Evolutionary conservation across 768 basidiomycete species (phyloP).

Genomic region (Multifurca ochricompacta): DNA sequence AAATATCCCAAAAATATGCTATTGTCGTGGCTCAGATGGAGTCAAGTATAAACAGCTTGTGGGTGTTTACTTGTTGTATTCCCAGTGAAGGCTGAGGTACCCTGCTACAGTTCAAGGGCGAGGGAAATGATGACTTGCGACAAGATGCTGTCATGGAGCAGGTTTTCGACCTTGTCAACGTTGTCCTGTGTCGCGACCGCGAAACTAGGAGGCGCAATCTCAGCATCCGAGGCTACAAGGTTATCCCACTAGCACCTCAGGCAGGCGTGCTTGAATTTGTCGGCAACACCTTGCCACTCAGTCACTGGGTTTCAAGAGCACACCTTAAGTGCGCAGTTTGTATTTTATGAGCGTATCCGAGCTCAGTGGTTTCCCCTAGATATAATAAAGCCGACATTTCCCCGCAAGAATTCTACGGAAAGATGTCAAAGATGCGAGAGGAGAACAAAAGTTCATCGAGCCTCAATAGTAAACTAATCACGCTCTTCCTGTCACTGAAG

Average conservation of each 20-base stretch:
- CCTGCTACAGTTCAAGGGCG: slow-evolving; percentile 73
- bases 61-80: slow-evolving; percentile 25
- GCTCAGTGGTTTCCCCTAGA: slow-evolving; percentile 31
- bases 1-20: slow-evolving; percentile 74
- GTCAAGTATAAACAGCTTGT: slow-evolving; percentile 72
- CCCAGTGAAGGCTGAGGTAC: not conserved
- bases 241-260: slow-evolving; percentile 72
- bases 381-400: slow-evolving; percentile 57
- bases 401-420: slow-evolving; percentile 26
- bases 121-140: slow-evolving; percentile 83
- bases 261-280: slow-evolving; percentile 93
- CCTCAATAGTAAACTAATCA: slow-evolving; percentile 26
- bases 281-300: slow-evolving; percentile 59
- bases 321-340: slow-evolving; percentile 46
- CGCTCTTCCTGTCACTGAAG: slow-evolving; percentile 24
- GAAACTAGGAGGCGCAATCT: slow-evolving; percentile 70
- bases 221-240: slow-evolving; percentile 76
- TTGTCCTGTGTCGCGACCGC: slow-evolving; percentile 62
- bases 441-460: slow-evolving; percentile 25
- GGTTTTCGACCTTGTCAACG: slow-evolving; percentile 85
- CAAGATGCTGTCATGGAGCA: slow-evolving; percentile 99
- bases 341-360: not conserved
- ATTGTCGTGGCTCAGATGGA: slow-evolving; percentile 63
- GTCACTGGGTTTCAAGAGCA: slow-evolving; percentile 51
- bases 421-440: slow-evolving; percentile 29